These are phyloP conservation scores for Trametes cubensis DNA, from an alignment of 768 basidiomycete genomes.

Conservation along the genomic window DNA sequence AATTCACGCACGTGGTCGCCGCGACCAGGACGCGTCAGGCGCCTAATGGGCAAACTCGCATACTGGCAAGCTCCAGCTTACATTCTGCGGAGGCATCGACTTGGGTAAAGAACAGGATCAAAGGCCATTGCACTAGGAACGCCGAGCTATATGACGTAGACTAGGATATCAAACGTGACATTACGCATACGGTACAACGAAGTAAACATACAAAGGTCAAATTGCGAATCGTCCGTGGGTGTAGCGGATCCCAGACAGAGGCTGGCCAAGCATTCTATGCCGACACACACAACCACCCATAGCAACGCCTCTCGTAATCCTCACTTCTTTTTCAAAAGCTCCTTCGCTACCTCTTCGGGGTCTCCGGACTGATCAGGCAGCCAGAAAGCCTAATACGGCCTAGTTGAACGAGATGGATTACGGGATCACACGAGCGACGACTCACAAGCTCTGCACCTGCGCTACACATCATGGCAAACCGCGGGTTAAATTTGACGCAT, in stretches of 20 bases:
- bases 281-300: constrained; percentile 10
- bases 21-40: constrained; percentile 15
- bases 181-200: too few species aligned
- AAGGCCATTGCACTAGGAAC: too few species aligned
- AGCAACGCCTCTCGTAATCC: neutral
- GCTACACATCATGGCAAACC: constrained; percentile 83
- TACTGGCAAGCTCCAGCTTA: too few species aligned
- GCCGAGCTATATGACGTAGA: too few species aligned
- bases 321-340: constrained; percentile 60
- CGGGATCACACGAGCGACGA: constrained; percentile 6
- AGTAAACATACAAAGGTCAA: too few species aligned
- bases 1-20: constrained; percentile 20
- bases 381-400: constrained; percentile 56
- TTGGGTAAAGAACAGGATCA: too few species aligned
- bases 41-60: neutral
- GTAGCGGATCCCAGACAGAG: neutral
- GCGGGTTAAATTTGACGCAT: constrained; percentile 89
- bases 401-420: constrained; percentile 10
- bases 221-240: too few species aligned
- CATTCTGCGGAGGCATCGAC: too few species aligned
- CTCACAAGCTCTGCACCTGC: constrained; percentile 84
- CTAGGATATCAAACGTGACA: too few species aligned
- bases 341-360: constrained; percentile 70
- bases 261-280: neutral
- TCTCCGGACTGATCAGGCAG: constrained; percentile 68